Conservation (phyloP, 1,139 yeast species). For the Geotrichum klebahnii region DNA sequence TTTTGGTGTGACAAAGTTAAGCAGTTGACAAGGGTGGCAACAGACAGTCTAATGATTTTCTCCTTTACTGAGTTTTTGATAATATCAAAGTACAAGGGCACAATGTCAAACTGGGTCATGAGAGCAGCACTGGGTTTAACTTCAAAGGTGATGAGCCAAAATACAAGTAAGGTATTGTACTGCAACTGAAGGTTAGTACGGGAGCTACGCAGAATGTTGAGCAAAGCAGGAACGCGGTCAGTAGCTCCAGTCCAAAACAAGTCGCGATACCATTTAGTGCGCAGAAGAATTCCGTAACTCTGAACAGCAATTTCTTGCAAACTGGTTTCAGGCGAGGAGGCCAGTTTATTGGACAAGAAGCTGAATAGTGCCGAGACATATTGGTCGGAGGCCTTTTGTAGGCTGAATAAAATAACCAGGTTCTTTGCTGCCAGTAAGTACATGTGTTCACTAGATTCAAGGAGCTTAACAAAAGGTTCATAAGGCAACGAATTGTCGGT, state of each 20-base stretch:
- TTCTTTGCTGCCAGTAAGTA: constrained; percentile 38
- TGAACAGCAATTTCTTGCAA: constrained; percentile 66
- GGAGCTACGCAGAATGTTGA: constrained; percentile 47
- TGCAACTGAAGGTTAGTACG: constrained; percentile 71
- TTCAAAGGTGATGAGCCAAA: constrained; percentile 84
- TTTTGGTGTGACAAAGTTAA: constrained; percentile 37
- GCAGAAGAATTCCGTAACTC: constrained; percentile 58
- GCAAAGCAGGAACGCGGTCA: constrained; percentile 55
- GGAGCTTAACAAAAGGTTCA: constrained; percentile 52
- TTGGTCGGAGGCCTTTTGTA: constrained; percentile 28
- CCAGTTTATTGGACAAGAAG: constrained; percentile 44
- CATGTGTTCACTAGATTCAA: constrained; percentile 43
- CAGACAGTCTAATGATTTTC: constrained; percentile 77
- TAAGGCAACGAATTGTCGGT: constrained; percentile 50
- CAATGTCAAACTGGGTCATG: constrained; percentile 44
- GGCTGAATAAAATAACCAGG: constrained; percentile 34
- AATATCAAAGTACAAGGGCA: constrained; percentile 57
- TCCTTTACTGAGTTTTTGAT: constrained; percentile 83
- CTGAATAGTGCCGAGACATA: constrained; percentile 45
- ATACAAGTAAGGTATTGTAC: constrained; percentile 68
- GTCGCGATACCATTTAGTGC: constrained; percentile 55
- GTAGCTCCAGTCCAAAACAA: constrained; percentile 51
- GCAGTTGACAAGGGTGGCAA: constrained; percentile 59
- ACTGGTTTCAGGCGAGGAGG: constrained; percentile 49
- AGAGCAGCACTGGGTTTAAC: constrained; percentile 51